These are phyloP conservation scores for Tulasnella sp. DNA, from an alignment of 768 basidiomycete genomes.

Conservation along the genomic window DNA sequence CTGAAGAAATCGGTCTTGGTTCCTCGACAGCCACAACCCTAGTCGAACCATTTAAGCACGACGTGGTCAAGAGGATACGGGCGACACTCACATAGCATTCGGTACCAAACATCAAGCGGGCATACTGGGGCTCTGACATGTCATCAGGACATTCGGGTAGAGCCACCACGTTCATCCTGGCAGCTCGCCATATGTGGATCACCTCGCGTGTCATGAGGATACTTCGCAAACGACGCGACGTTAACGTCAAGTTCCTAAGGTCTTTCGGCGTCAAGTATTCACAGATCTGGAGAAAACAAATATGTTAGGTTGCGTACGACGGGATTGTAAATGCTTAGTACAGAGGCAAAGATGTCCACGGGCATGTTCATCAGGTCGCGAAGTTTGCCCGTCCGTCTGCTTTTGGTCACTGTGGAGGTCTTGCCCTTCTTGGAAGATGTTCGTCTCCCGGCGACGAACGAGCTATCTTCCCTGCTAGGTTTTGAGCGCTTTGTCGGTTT, in stretches of 20 bases:
- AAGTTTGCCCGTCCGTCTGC: constrained; percentile 12
- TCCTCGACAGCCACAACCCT: neutral
- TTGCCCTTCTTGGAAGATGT: neutral
- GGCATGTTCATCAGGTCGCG: constrained; percentile 18
- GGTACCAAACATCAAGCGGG: constrained; percentile 2
- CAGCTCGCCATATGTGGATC: constrained; percentile 5
- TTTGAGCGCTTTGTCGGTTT: no score
- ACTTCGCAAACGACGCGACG: constrained; percentile 1
- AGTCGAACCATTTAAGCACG: neutral
- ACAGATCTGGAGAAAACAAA: neutral
- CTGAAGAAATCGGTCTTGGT: neutral
- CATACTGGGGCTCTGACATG: constrained; percentile 15
- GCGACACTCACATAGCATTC: constrained; percentile 1
- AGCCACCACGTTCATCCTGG: neutral
- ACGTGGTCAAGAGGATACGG: neutral
- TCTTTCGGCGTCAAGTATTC: constrained; percentile 1
- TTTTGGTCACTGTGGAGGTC: neutral
- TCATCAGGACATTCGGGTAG: constrained; percentile 14
- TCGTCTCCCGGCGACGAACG: no score
- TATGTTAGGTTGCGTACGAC: neutral
- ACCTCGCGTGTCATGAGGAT: neutral
- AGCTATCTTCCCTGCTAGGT: no score
- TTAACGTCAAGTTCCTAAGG: constrained; percentile 11
- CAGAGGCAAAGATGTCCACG: constrained; percentile 17
- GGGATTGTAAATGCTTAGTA: neutral